phyloP scores from a whole-genome alignment of 106 monocot genomes.

The Xerophyta viscosa region DNA sequence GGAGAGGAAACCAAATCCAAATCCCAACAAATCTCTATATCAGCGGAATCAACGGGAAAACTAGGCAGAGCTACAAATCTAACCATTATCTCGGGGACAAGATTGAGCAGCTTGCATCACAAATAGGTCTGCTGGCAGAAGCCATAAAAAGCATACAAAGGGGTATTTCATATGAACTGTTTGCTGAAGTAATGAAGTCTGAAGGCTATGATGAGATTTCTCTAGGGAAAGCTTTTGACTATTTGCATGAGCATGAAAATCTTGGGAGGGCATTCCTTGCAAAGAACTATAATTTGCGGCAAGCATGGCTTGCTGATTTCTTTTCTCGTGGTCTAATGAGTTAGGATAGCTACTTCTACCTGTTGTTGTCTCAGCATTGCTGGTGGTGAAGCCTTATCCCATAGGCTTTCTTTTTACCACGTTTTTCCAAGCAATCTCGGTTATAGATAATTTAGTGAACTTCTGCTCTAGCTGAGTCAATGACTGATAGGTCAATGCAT shows the following conservation, averaged over 20 bases:
- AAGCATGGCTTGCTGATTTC: conserved; percentile 22
- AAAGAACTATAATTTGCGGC: conserved; percentile 17
- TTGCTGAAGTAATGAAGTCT: conserved; percentile 16
- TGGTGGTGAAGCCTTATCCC: no score
- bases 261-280: conserved; percentile 18
- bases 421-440: no score
- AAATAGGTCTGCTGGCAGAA: conserved; percentile 19
- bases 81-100: conserved; percentile 5
- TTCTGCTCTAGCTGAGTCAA: no score
- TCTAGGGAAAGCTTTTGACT: conserved; percentile 23
- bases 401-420: no score
- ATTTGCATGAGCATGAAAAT: conserved; percentile 18
- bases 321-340: conserved; percentile 9
- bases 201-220: conserved; percentile 19
- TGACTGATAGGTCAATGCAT: no score
- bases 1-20: conserved; percentile 5
- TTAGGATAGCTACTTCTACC: neutral
- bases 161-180: conserved; percentile 18
- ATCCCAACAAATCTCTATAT: conserved; percentile 14
- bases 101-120: conserved; percentile 9
- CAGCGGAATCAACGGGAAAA: conserved; percentile 17
- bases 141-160: conserved; percentile 14
- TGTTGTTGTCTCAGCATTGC: no score
- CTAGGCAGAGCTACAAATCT: conserved; percentile 6
- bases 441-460: no score